A percentile compares a stretch with the other conserved stretches of the same genome.
Conservation (phyloP, 2,329 filamentous ascomycete genomes). For the Clonostachys byssicola region DNA sequence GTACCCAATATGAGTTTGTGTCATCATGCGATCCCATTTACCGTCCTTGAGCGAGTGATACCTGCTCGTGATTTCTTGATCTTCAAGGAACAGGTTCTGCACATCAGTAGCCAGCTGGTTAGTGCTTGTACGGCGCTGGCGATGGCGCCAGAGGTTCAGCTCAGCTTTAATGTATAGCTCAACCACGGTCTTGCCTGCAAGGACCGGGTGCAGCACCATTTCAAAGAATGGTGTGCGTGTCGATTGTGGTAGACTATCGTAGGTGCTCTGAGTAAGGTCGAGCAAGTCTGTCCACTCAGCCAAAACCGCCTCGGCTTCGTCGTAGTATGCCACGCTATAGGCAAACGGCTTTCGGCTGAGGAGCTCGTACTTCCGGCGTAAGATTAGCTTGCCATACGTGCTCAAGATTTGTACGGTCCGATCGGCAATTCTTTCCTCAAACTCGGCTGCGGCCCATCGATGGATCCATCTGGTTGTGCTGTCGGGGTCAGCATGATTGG, state of each 20-base stretch:
- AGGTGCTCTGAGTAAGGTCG: slow-evolving; percentile 34
- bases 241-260: slow-evolving; percentile 31
- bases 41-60: slow-evolving; percentile 35
- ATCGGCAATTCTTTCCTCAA: slow-evolving; percentile 34
- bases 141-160: slow-evolving; percentile 37
- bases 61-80: slow-evolving; percentile 32
- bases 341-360: slow-evolving; percentile 20
- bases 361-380: slow-evolving; percentile 27
- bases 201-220: slow-evolving; percentile 50
- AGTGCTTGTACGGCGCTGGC: slow-evolving; percentile 38
- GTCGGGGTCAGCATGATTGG: slow-evolving; percentile 14
- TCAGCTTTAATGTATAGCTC: slow-evolving; percentile 42
- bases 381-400: slow-evolving; percentile 32
- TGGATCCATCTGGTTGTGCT: slow-evolving; percentile 40
- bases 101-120: slow-evolving; percentile 19
- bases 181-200: slow-evolving; percentile 46
- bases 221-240: slow-evolving; percentile 49
- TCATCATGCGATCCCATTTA: slow-evolving; percentile 36
- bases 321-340: slow-evolving; percentile 53
- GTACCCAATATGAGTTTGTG: slow-evolving; percentile 43
- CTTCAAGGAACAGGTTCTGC: slow-evolving; percentile 35
- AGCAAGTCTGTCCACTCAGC: slow-evolving; percentile 43
- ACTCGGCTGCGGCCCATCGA: slow-evolving; percentile 41
- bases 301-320: slow-evolving; percentile 50
- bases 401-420: slow-evolving; percentile 41